Conservation (phyloP, 805 yeast genomes). For the Wickerhamiella siamensis region DNA sequence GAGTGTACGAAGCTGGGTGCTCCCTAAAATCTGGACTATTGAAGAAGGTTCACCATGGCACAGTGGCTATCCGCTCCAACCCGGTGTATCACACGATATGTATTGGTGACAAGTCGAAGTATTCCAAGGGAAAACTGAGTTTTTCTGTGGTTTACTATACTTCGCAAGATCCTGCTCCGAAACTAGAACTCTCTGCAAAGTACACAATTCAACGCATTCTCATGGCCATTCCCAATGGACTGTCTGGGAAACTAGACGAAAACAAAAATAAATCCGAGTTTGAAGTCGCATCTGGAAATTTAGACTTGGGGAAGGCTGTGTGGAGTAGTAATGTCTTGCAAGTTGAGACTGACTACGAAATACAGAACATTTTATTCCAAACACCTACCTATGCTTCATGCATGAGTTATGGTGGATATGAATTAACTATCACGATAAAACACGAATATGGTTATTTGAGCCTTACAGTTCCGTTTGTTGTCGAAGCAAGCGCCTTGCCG, state of each 20-base stretch:
- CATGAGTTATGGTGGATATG: neutral
- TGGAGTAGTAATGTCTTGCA: neutral
- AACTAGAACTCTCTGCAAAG: neutral
- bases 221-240: neutral
- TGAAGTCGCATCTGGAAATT: neutral
- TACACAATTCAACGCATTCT: neutral
- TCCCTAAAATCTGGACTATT: neutral
- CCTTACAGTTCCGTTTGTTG: neutral
- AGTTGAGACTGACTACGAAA: neutral
- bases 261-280: no score
- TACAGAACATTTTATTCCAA: neutral
- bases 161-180: neutral
- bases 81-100: neutral
- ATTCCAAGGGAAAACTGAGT: neutral
- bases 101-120: neutral
- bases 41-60: neutral
- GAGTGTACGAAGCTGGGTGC: neutral
- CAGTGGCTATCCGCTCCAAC: neutral
- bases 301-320: neutral
- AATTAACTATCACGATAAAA: neutral
- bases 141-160: neutral
- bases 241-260: neutral
- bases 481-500: neutral
- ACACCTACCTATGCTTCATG: neutral
- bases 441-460: neutral